These are phyloP conservation scores for Marasmius fiardii DNA, from an alignment of 1,284 basidiomycete species.

Conservation along the genomic window DNA sequence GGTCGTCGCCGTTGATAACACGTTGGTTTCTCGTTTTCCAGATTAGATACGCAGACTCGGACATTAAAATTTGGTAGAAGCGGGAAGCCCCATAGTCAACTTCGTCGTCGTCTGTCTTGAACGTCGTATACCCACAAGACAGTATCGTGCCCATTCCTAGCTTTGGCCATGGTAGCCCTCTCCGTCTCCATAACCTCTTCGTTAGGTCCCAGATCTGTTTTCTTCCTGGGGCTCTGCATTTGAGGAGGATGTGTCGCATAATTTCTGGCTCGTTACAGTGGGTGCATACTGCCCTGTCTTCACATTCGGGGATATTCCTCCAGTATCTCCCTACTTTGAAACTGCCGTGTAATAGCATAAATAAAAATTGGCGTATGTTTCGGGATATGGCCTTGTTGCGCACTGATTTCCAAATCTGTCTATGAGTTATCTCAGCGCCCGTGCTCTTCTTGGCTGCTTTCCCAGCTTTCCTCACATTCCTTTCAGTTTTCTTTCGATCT, in stretches of 20 bases:
- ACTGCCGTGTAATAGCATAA: conserved; percentile 9
- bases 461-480: conserved; percentile 2
- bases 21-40: conserved; percentile 17
- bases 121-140: background rate
- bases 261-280: conserved; percentile 13
- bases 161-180: conserved; percentile 6
- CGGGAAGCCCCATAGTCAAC: background rate
- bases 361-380: conserved; percentile 9
- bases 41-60: conserved; percentile 17
- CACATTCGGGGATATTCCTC: conserved; percentile 5
- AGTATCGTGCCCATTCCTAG: conserved; percentile 5
- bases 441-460: background rate
- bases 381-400: conserved; percentile 2
- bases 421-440: background rate
- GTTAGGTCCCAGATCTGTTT: conserved; percentile 15
- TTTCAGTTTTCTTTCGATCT: conserved; percentile 13
- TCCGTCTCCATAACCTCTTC: conserved; percentile 5
- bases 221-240: conserved; percentile 11
- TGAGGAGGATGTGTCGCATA: conserved; percentile 20
- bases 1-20: background rate
- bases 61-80: conserved; percentile 14
- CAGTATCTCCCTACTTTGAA: conserved; percentile 12
- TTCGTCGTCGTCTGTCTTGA: background rate
- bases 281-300: conserved; percentile 9
- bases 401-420: conserved; percentile 8